Evolutionary conservation across 2,329 filamentous ascomycete genomes (phyloP).

Genomic region (Metarhizium rileyi): DNA sequence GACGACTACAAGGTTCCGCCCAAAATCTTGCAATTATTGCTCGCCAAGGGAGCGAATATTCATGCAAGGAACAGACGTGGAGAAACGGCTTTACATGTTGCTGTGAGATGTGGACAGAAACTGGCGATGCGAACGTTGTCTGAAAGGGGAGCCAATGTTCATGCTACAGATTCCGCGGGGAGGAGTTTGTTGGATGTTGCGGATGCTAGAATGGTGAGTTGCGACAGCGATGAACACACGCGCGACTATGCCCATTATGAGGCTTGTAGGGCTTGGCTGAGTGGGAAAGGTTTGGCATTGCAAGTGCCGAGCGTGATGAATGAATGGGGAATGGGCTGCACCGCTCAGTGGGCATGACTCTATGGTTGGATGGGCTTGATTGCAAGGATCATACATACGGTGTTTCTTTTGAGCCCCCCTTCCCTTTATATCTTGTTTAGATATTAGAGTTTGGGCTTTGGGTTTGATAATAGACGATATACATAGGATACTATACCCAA

Average conservation of each 20-base stretch:
- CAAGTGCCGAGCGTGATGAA: constrained; percentile 30
- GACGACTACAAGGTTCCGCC: constrained; percentile 40
- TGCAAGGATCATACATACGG: not conserved
- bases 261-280: constrained; percentile 36
- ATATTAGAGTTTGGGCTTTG: not conserved
- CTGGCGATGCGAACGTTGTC: constrained; percentile 38
- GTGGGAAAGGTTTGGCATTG: constrained; percentile 25
- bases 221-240: constrained; percentile 16
- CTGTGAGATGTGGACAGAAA: constrained; percentile 42
- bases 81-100: constrained; percentile 46
- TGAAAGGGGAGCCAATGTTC: constrained; percentile 36
- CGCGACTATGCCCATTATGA: constrained; percentile 32
- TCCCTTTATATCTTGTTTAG: too few relatives aligned
- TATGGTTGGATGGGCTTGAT: not conserved
- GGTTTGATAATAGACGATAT: not conserved
- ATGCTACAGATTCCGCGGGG: constrained; percentile 34
- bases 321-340: constrained; percentile 26
- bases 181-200: constrained; percentile 36
- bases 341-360: not conserved
- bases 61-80: constrained; percentile 43
- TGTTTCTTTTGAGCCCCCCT: not conserved
- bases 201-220: constrained; percentile 28
- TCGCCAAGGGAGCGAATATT: constrained; percentile 32
- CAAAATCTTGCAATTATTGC: constrained; percentile 32
- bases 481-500: not conserved